Evolutionary conservation across 306 rosid species (phyloP).

Genomic region (Castanea sativa): DNA sequence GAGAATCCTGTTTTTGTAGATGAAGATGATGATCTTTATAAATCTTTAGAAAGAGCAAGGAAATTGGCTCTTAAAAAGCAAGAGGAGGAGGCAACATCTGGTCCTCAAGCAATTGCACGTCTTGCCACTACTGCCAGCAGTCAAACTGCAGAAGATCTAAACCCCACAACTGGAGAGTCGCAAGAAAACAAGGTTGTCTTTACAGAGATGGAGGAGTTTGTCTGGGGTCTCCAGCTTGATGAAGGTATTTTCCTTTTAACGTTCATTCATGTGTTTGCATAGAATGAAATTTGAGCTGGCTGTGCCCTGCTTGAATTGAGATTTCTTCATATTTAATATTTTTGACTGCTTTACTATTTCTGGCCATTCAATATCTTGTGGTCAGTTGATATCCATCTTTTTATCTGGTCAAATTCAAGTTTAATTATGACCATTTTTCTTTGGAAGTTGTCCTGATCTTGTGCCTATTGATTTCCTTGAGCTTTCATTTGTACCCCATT

Average conservation of each 20-base stretch:
- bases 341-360: neutral
- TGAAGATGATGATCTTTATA: constrained; percentile 85
- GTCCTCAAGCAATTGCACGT: constrained; percentile 74
- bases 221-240: constrained; percentile 91
- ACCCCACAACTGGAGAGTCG: constrained; percentile 49
- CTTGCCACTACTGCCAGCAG: constrained; percentile 55
- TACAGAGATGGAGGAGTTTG: constrained; percentile 98
- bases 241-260: constrained; percentile 54
- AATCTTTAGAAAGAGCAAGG: constrained; percentile 80
- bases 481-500: neutral
- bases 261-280: constrained; percentile 5
- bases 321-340: constrained; percentile 1
- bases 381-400: constrained; percentile 1
- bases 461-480: constrained; percentile 1
- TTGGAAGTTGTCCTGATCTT: constrained; percentile 2
- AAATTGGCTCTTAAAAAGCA: constrained; percentile 71
- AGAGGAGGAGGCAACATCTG: constrained; percentile 55
- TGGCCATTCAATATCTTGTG: neutral
- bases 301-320: constrained; percentile 14
- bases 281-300: constrained; percentile 1
- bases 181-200: constrained; percentile 83
- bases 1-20: constrained; percentile 56
- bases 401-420: neutral
- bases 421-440: neutral
- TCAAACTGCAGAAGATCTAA: constrained; percentile 54